phyloP scores from a whole-genome alignment of 768 basidiomycete genomes.

The Leccinum imitatum region DNA sequence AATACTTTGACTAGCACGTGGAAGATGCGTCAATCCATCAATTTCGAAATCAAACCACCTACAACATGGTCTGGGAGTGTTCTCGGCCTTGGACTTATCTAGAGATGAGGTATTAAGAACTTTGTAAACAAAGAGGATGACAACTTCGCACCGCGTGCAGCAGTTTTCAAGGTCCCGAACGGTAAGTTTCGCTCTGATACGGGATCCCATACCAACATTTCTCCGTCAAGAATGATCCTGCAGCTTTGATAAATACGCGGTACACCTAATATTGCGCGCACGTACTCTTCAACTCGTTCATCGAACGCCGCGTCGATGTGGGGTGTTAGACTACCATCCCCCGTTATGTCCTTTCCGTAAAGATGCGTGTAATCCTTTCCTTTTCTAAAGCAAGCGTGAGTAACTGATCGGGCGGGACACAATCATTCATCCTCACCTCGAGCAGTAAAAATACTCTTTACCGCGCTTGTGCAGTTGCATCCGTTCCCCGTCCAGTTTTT shows the following conservation, averaged over 20 bases:
- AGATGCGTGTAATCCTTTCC: constrained; percentile 90
- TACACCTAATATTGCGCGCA: background rate
- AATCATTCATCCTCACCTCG: constrained; percentile 50
- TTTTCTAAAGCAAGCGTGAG: constrained; percentile 52
- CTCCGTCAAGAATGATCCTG: constrained; percentile 94
- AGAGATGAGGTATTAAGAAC: background rate
- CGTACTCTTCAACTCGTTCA: constrained; percentile 77
- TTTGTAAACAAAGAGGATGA: background rate
- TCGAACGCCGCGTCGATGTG: constrained; percentile 78
- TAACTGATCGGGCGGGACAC: background rate
- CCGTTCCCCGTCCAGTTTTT: constrained; percentile 96
- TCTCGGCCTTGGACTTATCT: constrained; percentile 72
- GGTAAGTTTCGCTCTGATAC: constrained; percentile 83
- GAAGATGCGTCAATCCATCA: background rate
- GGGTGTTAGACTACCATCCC: constrained; percentile 85
- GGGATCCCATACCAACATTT: constrained; percentile 99
- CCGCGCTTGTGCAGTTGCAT: constrained; percentile 95
- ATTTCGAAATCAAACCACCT: constrained; percentile 30
- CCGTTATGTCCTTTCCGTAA: constrained; percentile 77
- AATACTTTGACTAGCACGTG: constrained; percentile 85
- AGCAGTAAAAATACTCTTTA: constrained; percentile 90
- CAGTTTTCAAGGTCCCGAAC: constrained; percentile 92
- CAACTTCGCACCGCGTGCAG: constrained; percentile 67
- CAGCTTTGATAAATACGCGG: constrained; percentile 6
- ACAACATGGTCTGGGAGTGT: constrained; percentile 91